phyloP scores from a whole-genome alignment of 352 stramenopile genomes.

The Pythium aquatile region DNA sequence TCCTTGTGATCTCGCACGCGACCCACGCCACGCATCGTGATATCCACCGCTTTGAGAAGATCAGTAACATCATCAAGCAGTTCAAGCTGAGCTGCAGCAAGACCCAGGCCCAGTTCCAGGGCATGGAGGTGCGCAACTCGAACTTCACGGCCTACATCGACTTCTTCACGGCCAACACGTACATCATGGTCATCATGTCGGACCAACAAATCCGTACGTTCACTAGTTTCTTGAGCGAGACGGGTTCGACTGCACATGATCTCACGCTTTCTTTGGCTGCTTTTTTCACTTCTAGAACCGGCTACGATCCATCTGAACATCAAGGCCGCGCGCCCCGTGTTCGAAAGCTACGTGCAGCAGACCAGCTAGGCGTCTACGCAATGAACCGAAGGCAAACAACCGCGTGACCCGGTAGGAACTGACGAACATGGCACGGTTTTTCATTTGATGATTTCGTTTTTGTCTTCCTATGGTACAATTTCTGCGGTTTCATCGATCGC shows the following conservation, averaged over 20 bases:
- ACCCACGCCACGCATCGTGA: slow-evolving; percentile 92
- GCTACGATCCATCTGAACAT: slow-evolving; percentile 97
- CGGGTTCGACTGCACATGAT: no score
- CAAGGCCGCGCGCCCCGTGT: slow-evolving; percentile 93
- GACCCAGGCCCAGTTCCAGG: slow-evolving; percentile 97
- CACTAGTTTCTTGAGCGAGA: background rate
- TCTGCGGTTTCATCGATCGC: background rate
- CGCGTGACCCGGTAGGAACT: background rate
- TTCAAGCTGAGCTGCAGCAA: slow-evolving; percentile 99
- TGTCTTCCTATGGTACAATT: slow-evolving; percentile 1
- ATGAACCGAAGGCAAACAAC: background rate
- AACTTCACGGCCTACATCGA: slow-evolving; percentile 99
- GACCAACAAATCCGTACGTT: slow-evolving; percentile 86
- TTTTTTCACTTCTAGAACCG: slow-evolving; percentile 53
- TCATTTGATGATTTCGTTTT: slow-evolving; percentile 3
- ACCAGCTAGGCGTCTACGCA: slow-evolving; percentile 47
- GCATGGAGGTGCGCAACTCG: slow-evolving; percentile 95
- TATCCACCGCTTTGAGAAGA: slow-evolving; percentile 99
- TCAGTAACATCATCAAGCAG: slow-evolving; percentile 99
- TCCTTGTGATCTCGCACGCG: slow-evolving; percentile 98
- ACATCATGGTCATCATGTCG: slow-evolving; percentile 98
- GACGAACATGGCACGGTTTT: background rate
- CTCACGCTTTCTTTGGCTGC: no score
- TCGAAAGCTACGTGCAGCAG: slow-evolving; percentile 96
- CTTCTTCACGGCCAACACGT: slow-evolving; percentile 98